These are phyloP conservation scores for Podospora pseudopauciseta DNA, from an alignment of 495 filamentous ascomycete species.

Conservation along the genomic window DNA sequence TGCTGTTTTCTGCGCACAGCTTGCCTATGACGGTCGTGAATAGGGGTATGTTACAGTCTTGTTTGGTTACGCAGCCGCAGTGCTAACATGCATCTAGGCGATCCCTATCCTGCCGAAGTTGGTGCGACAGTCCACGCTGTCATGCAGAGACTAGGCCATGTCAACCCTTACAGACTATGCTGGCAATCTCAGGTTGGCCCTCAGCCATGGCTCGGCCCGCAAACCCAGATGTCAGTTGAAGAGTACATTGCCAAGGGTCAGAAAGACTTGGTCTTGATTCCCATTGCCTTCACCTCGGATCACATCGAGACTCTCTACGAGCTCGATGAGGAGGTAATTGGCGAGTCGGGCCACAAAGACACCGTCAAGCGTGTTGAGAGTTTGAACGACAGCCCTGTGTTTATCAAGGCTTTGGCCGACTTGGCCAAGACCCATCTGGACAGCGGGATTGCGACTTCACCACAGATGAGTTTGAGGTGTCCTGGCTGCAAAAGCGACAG, in stretches of 20 bases:
- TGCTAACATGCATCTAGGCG: constrained; percentile 52
- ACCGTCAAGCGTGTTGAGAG: constrained; percentile 89
- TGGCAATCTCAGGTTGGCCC: constrained; percentile 99
- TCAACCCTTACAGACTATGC: constrained; percentile 86
- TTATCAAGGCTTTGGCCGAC: constrained; percentile 86
- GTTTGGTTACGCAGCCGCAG: neutral
- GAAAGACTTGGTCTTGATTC: constrained; percentile 86
- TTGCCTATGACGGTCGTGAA: constrained; percentile 97
- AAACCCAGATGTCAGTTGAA: constrained; percentile 83
- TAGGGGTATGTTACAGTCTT: constrained; percentile 51
- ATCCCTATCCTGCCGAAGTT: constrained; percentile 95
- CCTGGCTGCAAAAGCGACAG: constrained; percentile 89
- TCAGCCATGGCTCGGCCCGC: constrained; percentile 90
- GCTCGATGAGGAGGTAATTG: constrained; percentile 92
- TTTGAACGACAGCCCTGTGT: constrained; percentile 85
- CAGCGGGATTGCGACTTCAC: constrained; percentile 60
- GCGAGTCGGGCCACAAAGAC: constrained; percentile 71
- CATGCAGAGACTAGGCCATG: constrained; percentile 80
- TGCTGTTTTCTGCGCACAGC: constrained; percentile 94
- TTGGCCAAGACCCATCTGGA: constrained; percentile 76
- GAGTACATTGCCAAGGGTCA: constrained; percentile 87
- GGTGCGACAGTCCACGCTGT: constrained; percentile 96
- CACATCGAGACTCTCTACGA: constrained; percentile 98
- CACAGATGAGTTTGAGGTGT: constrained; percentile 88
- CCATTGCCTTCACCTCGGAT: constrained; percentile 96